Evolutionary conservation across 768 basidiomycete genomes (phyloP), one percentile per base, ranked within the genome.

Genomic region (Boletus huronensis): DNA sequence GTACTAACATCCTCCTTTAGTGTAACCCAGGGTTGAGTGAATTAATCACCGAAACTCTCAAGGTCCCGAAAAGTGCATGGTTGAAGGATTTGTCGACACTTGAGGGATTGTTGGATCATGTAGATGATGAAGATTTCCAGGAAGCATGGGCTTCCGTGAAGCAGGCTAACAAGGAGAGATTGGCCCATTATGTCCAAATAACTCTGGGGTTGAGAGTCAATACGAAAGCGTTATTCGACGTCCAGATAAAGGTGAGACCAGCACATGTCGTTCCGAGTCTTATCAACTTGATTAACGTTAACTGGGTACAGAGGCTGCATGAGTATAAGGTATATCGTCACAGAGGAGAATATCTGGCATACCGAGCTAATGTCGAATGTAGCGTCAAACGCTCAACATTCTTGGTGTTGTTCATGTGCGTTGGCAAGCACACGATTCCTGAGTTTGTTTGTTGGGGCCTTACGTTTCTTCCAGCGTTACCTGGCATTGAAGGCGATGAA

Each of bases 301-400:
- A n/a, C n/a, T n/a, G n/a, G 57, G 59, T 54, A 31, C 59, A 93
- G 87, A 84, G 96, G 62, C 74, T 96, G 58, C 95, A 98, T 59
- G 93, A 97, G 74, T 96, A 90, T 66, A 93, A 93, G 81, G 85
- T 83, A 47, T n/a, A 66, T 62, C 35, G 2, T 25, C 21, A 14
- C 13, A 5, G 5, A 46, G 19, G 1, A 4, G 3, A 38, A 42
- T 28, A 5, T 11, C 9, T 43, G 32, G n/a, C 17, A 13, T 16
- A 25, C 2, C 21, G 14, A 7, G 16, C 36, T 58, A 23, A 59
- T 17, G 21, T 26, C 23, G 14, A 36, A 28, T 28, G 21, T 70
- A 92, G 84, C 88, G 97, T 53, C 96, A 99, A 79, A 90, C 87
- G 2, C 76, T 98, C 68, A 98, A 98, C 72, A 93, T 97, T 62